Conservation (phyloP, 2,329 filamentous ascomycete species). For the Nemania abortiva region DNA sequence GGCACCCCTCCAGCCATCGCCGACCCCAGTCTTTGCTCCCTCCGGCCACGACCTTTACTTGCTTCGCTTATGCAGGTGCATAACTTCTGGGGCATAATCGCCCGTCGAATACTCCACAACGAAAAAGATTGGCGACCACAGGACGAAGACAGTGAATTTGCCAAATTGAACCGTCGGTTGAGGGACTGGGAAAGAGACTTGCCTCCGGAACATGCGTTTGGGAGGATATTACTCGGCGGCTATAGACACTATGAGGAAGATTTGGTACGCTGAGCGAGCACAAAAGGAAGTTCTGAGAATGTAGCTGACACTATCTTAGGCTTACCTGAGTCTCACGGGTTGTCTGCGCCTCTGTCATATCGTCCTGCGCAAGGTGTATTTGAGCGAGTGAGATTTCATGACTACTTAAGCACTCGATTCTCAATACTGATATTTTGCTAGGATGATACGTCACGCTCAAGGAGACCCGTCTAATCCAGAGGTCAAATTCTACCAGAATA, state of each 20-base stretch:
- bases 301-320: slow-evolving; percentile 52
- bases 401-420: neutral
- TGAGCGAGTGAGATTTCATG: slow-evolving; percentile 59
- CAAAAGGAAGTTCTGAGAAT: neutral
- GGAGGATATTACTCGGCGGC: slow-evolving; percentile 55
- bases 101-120: slow-evolving; percentile 61
- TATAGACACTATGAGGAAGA: slow-evolving; percentile 64
- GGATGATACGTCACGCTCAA: slow-evolving; percentile 58
- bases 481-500: slow-evolving; percentile 56
- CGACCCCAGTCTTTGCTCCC: slow-evolving; percentile 58
- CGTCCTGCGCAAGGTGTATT: slow-evolving; percentile 65
- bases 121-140: slow-evolving; percentile 60
- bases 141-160: slow-evolving; percentile 63
- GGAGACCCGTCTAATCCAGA: slow-evolving; percentile 53
- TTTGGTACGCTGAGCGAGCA: slow-evolving; percentile 54
- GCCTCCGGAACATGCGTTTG: slow-evolving; percentile 63
- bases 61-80: slow-evolving; percentile 68
- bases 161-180: slow-evolving; percentile 58
- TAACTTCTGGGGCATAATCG: slow-evolving; percentile 66
- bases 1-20: slow-evolving; percentile 64
- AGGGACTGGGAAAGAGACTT: slow-evolving; percentile 62
- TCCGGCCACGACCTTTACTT: slow-evolving; percentile 64
- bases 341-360: slow-evolving; percentile 68
- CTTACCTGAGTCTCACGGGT: slow-evolving; percentile 68
- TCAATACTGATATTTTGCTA: slow-evolving; percentile 42